Conservation (phyloP, 495 filamentous ascomycete genomes). For the Podospora tetraspora region DNA sequence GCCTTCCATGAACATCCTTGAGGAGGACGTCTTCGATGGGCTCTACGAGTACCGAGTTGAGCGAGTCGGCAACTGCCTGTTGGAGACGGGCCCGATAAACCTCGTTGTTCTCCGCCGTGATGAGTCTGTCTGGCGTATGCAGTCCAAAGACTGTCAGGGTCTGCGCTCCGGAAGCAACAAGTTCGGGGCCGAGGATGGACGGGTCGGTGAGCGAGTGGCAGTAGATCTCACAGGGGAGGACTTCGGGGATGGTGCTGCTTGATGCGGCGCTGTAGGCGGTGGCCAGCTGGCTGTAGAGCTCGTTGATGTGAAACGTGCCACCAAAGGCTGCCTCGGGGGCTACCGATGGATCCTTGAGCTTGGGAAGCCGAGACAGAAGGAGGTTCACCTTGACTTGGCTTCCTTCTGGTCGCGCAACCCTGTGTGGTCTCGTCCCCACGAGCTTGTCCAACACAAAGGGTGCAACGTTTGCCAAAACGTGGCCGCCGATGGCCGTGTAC, state of each 20-base stretch:
- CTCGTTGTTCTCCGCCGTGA: slow-evolving; percentile 3
- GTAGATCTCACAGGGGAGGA: slow-evolving; percentile 5
- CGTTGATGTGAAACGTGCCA: slow-evolving; percentile 5
- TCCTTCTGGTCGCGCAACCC: background rate
- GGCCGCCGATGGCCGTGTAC: background rate
- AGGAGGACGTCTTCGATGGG: background rate
- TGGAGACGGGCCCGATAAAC: background rate
- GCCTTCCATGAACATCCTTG: background rate
- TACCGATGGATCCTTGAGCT: background rate
- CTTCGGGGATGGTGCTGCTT: background rate
- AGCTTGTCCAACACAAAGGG: background rate
- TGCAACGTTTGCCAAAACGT: slow-evolving; percentile 1
- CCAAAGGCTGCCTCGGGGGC: slow-evolving; percentile 1
- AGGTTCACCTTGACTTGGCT: slow-evolving; percentile 3
- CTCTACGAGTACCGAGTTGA: background rate
- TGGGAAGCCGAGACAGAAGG: background rate
- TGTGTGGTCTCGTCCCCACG: background rate
- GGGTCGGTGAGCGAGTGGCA: slow-evolving; percentile 3
- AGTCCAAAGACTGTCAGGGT: slow-evolving; percentile 2
- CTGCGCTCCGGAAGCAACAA: background rate
- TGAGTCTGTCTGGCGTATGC: background rate
- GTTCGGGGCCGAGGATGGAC: background rate
- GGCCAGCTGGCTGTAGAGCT: background rate
- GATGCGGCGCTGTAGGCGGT: background rate
- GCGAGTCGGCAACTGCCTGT: background rate